These are phyloP conservation scores for Davidsoniella neocaledoniae DNA, from an alignment of 2,329 filamentous ascomycete species.

Conservation along the genomic window DNA sequence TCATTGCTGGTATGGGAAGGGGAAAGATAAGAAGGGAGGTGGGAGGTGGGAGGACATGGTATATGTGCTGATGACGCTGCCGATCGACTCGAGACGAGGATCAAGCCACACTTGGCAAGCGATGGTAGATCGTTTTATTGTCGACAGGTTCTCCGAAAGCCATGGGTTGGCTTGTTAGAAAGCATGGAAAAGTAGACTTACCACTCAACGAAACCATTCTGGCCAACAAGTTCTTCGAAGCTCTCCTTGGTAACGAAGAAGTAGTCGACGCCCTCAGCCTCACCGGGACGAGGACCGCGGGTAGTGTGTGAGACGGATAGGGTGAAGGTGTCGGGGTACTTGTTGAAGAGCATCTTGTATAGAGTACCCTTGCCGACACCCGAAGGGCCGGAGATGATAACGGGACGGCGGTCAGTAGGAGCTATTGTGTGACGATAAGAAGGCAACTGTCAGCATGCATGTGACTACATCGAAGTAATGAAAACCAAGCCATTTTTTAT, in stretches of 20 bases:
- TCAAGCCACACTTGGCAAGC: not conserved
- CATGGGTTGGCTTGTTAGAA: not conserved
- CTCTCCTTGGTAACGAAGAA: constrained; percentile 52
- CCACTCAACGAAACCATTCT: constrained; percentile 61
- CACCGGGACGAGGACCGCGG: constrained; percentile 55
- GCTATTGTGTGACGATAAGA: not conserved
- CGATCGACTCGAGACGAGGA: not conserved
- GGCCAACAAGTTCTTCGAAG: constrained; percentile 51
- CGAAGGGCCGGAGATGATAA: constrained; percentile 66
- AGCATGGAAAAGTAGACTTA: not conserved
- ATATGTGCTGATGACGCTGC: not conserved
- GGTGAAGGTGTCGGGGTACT: constrained; percentile 32
- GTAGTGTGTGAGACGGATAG: constrained; percentile 63
- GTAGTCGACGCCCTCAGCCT: constrained; percentile 65
- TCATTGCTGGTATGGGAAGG: too few species aligned
- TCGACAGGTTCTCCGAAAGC: not conserved
- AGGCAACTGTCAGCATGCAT: not conserved
- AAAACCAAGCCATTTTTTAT: too few species aligned
- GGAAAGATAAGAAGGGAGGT: too few species aligned
- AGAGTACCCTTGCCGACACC: constrained; percentile 73
- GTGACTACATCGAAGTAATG: not conserved
- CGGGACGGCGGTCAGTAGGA: constrained; percentile 39
- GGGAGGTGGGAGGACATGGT: not conserved
- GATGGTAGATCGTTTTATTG: not conserved
- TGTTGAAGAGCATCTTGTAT: constrained; percentile 50